Evolutionary conservation across 805 yeast genomes (phyloP).

Genomic region (Yamadazyma tumulicola): DNA sequence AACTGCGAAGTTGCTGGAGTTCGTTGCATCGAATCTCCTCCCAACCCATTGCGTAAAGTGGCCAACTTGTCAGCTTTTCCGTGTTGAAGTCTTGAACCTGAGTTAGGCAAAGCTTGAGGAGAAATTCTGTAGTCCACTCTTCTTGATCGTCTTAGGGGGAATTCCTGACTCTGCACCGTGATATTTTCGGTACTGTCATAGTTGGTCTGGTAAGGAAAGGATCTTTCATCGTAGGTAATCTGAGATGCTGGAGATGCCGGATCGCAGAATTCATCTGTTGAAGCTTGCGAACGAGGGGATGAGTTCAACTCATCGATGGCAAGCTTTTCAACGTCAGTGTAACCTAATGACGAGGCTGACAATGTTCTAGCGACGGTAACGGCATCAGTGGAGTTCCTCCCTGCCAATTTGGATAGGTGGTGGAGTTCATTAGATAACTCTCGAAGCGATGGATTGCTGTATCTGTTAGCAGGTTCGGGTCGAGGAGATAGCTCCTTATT

Average conservation of each 20-base stretch:
- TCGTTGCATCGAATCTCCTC: not conserved
- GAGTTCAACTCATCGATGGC: constrained; percentile 33
- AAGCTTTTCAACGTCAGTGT: constrained; percentile 46
- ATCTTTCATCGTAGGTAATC: constrained; percentile 11
- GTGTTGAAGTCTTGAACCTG: constrained; percentile 23
- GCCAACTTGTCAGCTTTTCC: constrained; percentile 20
- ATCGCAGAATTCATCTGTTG: constrained; percentile 22
- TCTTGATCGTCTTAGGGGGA: constrained; percentile 36
- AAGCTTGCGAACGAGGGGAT: constrained; percentile 16
- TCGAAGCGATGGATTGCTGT: constrained; percentile 58
- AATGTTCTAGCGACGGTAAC: constrained; percentile 77
- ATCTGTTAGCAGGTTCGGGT: constrained; percentile 13
- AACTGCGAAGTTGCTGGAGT: not conserved
- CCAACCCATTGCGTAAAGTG: constrained; percentile 15
- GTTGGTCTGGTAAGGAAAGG: constrained; percentile 12
- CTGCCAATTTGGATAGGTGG: constrained; percentile 70
- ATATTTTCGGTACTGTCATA: constrained; percentile 12
- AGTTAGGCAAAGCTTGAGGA: constrained; percentile 9
- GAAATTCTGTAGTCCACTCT: constrained; percentile 36
- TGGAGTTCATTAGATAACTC: constrained; percentile 75
- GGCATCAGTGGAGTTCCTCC: constrained; percentile 76
- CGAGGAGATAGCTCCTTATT: constrained; percentile 6
- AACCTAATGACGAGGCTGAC: constrained; percentile 65
- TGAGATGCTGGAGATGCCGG: constrained; percentile 13
- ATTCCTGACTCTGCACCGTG: constrained; percentile 13